Conservation (phyloP, 2,329 filamentous ascomycete species). For the Elsinoe fawcettii region DNA sequence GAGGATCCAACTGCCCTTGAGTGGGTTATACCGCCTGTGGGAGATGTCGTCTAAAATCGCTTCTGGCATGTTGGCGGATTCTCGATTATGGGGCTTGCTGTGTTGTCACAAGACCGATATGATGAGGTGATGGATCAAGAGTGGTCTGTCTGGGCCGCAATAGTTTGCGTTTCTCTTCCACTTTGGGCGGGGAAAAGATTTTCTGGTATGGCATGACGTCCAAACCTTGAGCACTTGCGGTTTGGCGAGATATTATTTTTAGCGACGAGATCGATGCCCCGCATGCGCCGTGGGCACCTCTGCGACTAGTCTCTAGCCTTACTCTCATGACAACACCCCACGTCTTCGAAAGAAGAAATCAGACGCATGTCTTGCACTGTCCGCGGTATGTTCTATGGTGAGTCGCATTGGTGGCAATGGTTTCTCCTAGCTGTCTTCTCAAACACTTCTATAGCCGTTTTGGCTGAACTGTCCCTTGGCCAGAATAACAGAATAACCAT, state of each 20-base stretch:
- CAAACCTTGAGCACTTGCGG: not conserved
- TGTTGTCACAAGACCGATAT: not conserved
- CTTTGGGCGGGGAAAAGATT: conserved; percentile 2
- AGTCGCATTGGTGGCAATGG: not conserved
- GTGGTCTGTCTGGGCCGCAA: not conserved
- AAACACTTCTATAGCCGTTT: not conserved
- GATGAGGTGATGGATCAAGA: not conserved
- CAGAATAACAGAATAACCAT: not conserved
- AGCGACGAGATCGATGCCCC: conserved; percentile 6
- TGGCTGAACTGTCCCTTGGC: not conserved
- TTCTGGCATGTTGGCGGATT: conserved; percentile 35
- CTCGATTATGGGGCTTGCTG: not conserved
- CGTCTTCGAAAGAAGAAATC: not conserved
- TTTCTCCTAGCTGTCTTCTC: not conserved
- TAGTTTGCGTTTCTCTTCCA: not conserved
- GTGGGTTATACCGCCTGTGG: conserved; percentile 85
- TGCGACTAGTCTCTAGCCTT: not conserved
- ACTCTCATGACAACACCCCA: not conserved
- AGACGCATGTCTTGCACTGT: not conserved
- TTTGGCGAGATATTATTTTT: conserved; percentile 4
- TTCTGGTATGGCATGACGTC: conserved; percentile 13
- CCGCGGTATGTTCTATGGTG: not conserved
- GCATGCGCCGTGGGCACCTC: not conserved
- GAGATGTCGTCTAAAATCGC: conserved; percentile 82
- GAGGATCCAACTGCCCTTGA: conserved; percentile 83